Percentiles rank a stretch among this genome's conserved stretches.
These are phyloP conservation scores for Moesziomyces aphidis DNA, from an alignment of 1,284 basidiomycete genomes.

Conservation along the genomic window DNA sequence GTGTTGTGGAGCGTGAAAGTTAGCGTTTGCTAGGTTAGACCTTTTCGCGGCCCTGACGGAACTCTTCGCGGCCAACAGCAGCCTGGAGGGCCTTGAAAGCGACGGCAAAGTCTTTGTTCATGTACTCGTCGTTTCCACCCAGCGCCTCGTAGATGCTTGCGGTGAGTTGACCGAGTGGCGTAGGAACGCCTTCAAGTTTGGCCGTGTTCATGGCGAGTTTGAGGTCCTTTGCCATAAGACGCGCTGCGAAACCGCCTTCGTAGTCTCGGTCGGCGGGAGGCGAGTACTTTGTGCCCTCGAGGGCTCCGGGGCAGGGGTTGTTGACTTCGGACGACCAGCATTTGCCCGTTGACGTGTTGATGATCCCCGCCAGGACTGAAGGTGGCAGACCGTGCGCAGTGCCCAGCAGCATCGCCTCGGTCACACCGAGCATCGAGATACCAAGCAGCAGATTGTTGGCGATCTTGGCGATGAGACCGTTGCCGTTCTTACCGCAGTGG, in stretches of 20 bases:
- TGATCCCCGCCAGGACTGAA: conserved; percentile 56
- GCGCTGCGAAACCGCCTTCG: conserved; percentile 71
- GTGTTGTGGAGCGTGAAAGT: not conserved
- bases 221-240: conserved; percentile 55
- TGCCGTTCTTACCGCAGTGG: conserved; percentile 86
- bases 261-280: conserved; percentile 86
- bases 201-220: conserved; percentile 60
- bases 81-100: conserved; percentile 58
- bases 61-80: conserved; percentile 48
- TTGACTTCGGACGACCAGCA: conserved; percentile 88
- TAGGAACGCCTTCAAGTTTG: conserved; percentile 52
- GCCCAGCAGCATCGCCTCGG: conserved; percentile 62
- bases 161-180: conserved; percentile 53
- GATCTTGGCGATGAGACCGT: conserved; percentile 62
- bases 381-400: conserved; percentile 55
- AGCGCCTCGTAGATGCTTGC: conserved; percentile 54
- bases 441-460: conserved; percentile 64
- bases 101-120: conserved; percentile 57
- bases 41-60: conserved; percentile 32
- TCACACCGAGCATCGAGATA: conserved; percentile 59
- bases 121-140: conserved; percentile 50
- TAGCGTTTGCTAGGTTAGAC: not conserved
- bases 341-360: conserved; percentile 66
- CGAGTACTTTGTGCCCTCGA: conserved; percentile 73
- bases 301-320: conserved; percentile 83